Evolutionary conservation across 2,329 filamentous ascomycete species (phyloP).

Genomic region (Gnomoniopsis sp.): DNA sequence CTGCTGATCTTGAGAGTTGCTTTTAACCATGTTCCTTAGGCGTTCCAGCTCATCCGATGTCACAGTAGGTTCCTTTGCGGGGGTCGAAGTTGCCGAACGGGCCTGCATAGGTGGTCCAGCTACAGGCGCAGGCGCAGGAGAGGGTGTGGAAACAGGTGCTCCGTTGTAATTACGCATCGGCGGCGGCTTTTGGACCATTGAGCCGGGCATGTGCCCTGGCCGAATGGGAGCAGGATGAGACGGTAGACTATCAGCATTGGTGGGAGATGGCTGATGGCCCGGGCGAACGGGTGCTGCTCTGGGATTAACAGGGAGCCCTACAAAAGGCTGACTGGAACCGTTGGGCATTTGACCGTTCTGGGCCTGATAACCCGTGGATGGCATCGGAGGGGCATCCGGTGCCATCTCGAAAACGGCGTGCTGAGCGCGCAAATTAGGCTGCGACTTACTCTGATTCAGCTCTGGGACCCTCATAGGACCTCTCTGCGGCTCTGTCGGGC

Average conservation of each 20-base stretch:
- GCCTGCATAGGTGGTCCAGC: neutral
- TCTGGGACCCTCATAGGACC: constrained; percentile 50
- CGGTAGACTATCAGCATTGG: constrained; percentile 45
- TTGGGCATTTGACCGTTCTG: constrained; percentile 13
- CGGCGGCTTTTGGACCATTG: constrained; percentile 55
- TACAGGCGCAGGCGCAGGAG: constrained; percentile 22
- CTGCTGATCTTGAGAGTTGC: constrained; percentile 68
- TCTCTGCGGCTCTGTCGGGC: constrained; percentile 39
- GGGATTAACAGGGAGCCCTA: constrained; percentile 26
- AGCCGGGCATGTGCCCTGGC: constrained; percentile 58
- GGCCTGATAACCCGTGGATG: constrained; percentile 21
- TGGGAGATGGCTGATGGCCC: constrained; percentile 27
- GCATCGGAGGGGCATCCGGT: constrained; percentile 55
- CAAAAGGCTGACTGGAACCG: constrained; percentile 19
- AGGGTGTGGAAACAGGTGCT: constrained; percentile 36
- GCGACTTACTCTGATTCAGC: constrained; percentile 61
- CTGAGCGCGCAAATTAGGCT: constrained; percentile 63
- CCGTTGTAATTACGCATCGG: constrained; percentile 55
- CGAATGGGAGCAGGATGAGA: constrained; percentile 62
- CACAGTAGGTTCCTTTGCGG: constrained; percentile 50
- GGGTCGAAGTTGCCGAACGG: constrained; percentile 15
- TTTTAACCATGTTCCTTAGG: constrained; percentile 66
- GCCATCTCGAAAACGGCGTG: constrained; percentile 73
- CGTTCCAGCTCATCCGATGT: constrained; percentile 76
- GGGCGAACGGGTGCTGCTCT: constrained; percentile 23